Conservation (phyloP, 352 stramenopile species). For the Pythium phragmiticola region DNA sequence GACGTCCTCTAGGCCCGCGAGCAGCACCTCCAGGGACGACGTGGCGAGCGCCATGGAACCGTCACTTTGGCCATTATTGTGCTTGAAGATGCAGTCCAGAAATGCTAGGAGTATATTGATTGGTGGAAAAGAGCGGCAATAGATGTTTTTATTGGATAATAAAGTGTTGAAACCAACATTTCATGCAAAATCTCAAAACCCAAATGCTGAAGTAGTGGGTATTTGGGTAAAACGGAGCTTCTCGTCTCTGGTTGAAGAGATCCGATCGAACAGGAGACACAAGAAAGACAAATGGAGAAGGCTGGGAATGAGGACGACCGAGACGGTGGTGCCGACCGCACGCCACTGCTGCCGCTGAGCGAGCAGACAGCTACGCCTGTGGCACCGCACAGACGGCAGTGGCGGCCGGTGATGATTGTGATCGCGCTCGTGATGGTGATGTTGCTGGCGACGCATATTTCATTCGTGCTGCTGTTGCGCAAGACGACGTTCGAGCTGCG, state of each 20-base stretch:
- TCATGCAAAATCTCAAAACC: not conserved
- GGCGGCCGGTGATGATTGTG: slow-evolving; percentile 9
- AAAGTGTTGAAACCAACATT: not conserved
- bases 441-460: slow-evolving; percentile 52
- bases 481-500: slow-evolving; percentile 59
- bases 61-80: slow-evolving; percentile 1
- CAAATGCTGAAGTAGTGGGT: not conserved
- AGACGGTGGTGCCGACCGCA: not conserved
- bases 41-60: slow-evolving; percentile 20
- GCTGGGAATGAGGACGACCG: not conserved
- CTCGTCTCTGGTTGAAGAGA: not conserved
- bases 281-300: not conserved
- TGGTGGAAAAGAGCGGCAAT: slow-evolving; percentile 1
- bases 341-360: slow-evolving; percentile 15
- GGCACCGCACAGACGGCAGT: not conserved
- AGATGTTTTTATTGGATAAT: not conserved
- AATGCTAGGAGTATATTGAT: not conserved
- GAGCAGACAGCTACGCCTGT: not conserved
- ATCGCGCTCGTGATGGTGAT: slow-evolving; percentile 26
- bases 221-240: not conserved
- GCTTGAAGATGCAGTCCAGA: not conserved
- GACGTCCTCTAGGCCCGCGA: slow-evolving; percentile 40
- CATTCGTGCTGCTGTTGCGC: slow-evolving; percentile 62
- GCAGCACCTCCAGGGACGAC: slow-evolving; percentile 44
- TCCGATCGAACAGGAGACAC: not conserved